Evolutionary conservation across 192 early-diverging fungal species (phyloP), one percentile per base, ranked within the genome.

Genomic region (Backusella australiensis): DNA sequence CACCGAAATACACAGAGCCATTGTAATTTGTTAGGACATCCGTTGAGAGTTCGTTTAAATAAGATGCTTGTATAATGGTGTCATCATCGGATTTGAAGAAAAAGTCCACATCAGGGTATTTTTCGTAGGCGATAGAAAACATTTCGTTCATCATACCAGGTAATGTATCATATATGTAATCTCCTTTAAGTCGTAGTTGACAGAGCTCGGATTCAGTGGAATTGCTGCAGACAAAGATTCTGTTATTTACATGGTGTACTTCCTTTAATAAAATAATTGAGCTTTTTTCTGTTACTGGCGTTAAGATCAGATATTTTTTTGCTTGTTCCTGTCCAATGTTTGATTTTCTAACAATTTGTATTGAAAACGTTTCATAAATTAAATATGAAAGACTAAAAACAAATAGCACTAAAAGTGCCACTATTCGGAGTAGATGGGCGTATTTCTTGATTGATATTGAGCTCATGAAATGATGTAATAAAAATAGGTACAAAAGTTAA

Each of bases 91-190:
- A 63, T 12, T 63, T 63, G 23, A 63, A 63, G 56, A 63, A 63
- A 63, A 63, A 63, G 56, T 63, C 56, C 12, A 63, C 56, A 26
- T 63, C 56, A 15, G 56, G 56, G 26, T 63, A 63, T 63, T 63
- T 63, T 26, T 63, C 12, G 0, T 63, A 63, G n/a, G 56, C 56
- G 56, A 63, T 63, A 63, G 56, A 63, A 26, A 63, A 63, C 56
- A 63, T 63, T 14, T 63, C 56, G 12, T 63, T 63, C 56, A 63
- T 63, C 56, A 63, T 63, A 63, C 56, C 56, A 63, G 56, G 56
- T 11, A 63, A 63, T 29, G 56, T 63, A 9, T 29, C 56, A 5
- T 63, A 63, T 23, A 12, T 29, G 26, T 63, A 63, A 23, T 63
- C 56, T 63, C 56, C 56, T 29, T 63, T 23, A 4, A 63, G 12